Evolutionary conservation across 352 stramenopile species (phyloP).

Genomic region (Phytophthora sojae): DNA sequence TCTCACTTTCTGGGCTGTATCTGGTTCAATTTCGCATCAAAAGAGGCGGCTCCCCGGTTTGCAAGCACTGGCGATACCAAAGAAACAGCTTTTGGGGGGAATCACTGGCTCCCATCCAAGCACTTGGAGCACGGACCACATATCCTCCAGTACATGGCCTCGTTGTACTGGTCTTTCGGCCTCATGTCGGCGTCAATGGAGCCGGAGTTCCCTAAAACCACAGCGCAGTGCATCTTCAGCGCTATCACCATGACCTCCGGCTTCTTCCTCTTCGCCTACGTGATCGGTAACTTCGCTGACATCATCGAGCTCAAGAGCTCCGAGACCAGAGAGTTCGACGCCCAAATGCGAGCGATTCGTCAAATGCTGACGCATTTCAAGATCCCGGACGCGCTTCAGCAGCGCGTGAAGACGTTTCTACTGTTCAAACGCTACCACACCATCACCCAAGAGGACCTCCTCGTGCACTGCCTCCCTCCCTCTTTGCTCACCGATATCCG

Average conservation of each 20-base stretch:
- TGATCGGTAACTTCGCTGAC: constrained; percentile 78
- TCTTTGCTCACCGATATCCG: constrained; percentile 77
- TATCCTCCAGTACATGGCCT: constrained; percentile 64
- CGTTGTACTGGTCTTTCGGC: constrained; percentile 74
- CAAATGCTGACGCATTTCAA: constrained; percentile 68
- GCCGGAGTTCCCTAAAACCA: constrained; percentile 56
- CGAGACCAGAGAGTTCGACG: constrained; percentile 73
- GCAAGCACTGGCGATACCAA: not conserved
- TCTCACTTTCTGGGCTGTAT: constrained; percentile 65
- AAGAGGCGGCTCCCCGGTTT: constrained; percentile 21
- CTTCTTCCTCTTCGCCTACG: constrained; percentile 80
- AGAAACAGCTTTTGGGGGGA: constrained; percentile 33
- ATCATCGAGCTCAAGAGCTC: constrained; percentile 68
- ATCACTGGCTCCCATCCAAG: constrained; percentile 48
- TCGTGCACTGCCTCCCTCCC: constrained; percentile 67
- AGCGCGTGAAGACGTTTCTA: constrained; percentile 68
- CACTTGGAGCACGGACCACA: constrained; percentile 31
- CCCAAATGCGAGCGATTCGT: constrained; percentile 59
- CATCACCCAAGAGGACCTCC: constrained; percentile 71
- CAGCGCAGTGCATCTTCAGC: constrained; percentile 59
- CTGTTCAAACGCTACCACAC: constrained; percentile 77
- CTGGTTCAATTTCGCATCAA: constrained; percentile 66
- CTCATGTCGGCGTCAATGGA: constrained; percentile 71
- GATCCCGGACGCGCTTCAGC: constrained; percentile 45
- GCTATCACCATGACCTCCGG: constrained; percentile 69